Evolutionary conservation across 495 filamentous ascomycete species (phyloP).

Genomic region (Aspergillus sparsus): DNA sequence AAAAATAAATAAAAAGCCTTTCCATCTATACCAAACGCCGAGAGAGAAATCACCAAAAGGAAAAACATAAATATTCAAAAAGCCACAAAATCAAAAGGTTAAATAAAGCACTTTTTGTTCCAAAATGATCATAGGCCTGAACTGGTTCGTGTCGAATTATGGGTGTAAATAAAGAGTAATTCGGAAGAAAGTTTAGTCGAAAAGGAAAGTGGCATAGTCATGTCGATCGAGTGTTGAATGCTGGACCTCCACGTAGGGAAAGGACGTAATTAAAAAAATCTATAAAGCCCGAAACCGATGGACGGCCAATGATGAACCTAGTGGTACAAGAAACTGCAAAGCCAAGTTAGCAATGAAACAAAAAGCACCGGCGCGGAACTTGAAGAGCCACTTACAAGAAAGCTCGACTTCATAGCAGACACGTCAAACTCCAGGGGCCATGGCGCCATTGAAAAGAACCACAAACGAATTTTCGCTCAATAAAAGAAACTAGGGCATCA

Average conservation of each 20-base stretch:
- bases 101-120: constrained; percentile 37
- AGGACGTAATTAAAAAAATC: constrained; percentile 41
- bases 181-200: constrained; percentile 15
- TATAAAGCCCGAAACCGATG: constrained; percentile 34
- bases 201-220: constrained; percentile 13
- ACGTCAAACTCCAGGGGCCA: constrained; percentile 36
- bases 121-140: constrained; percentile 33
- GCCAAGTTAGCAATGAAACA: constrained; percentile 30
- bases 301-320: constrained; percentile 29
- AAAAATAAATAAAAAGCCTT: constrained; percentile 36
- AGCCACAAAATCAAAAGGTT: constrained; percentile 22
- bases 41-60: constrained; percentile 25
- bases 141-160: constrained; percentile 33
- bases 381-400: constrained; percentile 32
- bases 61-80: constrained; percentile 27
- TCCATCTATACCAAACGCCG: constrained; percentile 50
- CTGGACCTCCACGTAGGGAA: constrained; percentile 17
- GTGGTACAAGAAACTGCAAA: constrained; percentile 42
- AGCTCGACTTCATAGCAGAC: constrained; percentile 34
- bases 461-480: constrained; percentile 31
- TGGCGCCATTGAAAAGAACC: constrained; percentile 33
- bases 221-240: constrained; percentile 21
- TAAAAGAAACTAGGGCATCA: constrained; percentile 27
- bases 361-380: constrained; percentile 5
- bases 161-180: constrained; percentile 19